Base-by-base conservation (phyloP, 1,284 basidiomycete genomes). In the Hypsizygus ulmarius region DNA sequence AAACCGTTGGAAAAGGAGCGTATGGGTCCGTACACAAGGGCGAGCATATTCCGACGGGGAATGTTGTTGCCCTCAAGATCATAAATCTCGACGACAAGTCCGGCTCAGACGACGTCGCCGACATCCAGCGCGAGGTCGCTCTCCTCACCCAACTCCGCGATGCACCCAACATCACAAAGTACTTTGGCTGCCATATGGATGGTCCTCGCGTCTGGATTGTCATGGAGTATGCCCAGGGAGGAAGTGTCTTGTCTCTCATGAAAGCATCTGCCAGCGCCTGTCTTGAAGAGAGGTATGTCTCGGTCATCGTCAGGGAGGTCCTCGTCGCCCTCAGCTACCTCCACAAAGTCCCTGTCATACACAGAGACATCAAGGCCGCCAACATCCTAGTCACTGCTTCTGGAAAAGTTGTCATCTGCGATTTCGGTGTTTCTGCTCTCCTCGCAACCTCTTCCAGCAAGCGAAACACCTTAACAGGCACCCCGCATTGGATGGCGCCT, bases 401-500 rank as follows among this genome's bases (percentile, higher is more conserved):
- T 0, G 89, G 93, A 5, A 92, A 91, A 56, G 89, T 98, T 57
- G 85, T 97, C 73, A 85, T 98, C 15, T 94, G 91, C 64, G 95
- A 98, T 69, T 98, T 98, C 69, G 96, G 95, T 32, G 95, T 98
- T 39, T 96, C 95, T 5, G 95, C 97, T 5, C 81, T 97, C 28
- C 79, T 97, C 29, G 84, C 89, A 5, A 93, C 90, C 4, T 78
- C 84, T 1, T 86, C 87, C 5, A 90, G 90, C 64, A 98, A 97
- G 66, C 82, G 95, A 16, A 93, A 93, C 40, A 98, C 95, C 0
- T 83, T 97, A 56, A 92, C 95, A 52, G 96, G 96, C 1, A 98
- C 96, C 0, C 95, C 94, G 0, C 93, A 96, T 64, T 98, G 95
- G 95, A 98, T 98, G 96, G 95, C 95, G 0, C 95, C 95, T 0